Conservation (phyloP, 2,329 filamentous ascomycete species). For the Calonectria pseudoturangicola region DNA sequence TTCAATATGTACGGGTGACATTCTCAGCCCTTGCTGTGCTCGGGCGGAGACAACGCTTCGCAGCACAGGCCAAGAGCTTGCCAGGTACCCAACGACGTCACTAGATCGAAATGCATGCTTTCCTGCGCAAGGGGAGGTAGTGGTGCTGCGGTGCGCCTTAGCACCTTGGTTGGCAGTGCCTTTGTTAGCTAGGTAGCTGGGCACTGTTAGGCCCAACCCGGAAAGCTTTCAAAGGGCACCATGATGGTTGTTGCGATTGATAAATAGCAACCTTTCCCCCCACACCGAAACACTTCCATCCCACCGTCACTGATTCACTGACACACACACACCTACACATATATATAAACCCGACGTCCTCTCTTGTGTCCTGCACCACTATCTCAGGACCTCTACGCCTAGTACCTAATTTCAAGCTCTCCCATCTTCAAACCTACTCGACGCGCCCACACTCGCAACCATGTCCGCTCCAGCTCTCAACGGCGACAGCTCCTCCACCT, state of each 20-base stretch:
- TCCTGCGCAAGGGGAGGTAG: not conserved
- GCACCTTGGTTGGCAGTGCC: not conserved
- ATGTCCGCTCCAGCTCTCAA: constrained; percentile 49
- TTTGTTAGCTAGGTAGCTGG: not conserved
- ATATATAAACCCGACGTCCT: not conserved
- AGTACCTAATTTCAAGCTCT: not conserved
- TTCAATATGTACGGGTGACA: not conserved
- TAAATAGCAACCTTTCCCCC: constrained; percentile 38
- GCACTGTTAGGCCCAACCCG: not conserved
- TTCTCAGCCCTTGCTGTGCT: not conserved
- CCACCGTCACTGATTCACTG: constrained; percentile 6
- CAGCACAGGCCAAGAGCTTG: constrained; percentile 20
- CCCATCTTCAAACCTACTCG: not conserved
- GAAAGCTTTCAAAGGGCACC: not conserved
- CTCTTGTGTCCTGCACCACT: not conserved
- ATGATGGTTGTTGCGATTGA: constrained; percentile 20
- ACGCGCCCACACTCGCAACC: not conserved
- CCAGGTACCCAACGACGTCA: constrained; percentile 26
- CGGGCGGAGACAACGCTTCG: not conserved
- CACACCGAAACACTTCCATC: constrained; percentile 22
- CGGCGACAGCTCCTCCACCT: constrained; percentile 57
- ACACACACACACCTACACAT: not conserved
- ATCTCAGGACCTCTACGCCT: not conserved
- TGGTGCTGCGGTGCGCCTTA: not conserved
- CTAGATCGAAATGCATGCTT: constrained; percentile 1